These are phyloP conservation scores for Scheffersomyces parashehatae DNA, from an alignment of 1,139 yeast species.

Conservation along the genomic window DNA sequence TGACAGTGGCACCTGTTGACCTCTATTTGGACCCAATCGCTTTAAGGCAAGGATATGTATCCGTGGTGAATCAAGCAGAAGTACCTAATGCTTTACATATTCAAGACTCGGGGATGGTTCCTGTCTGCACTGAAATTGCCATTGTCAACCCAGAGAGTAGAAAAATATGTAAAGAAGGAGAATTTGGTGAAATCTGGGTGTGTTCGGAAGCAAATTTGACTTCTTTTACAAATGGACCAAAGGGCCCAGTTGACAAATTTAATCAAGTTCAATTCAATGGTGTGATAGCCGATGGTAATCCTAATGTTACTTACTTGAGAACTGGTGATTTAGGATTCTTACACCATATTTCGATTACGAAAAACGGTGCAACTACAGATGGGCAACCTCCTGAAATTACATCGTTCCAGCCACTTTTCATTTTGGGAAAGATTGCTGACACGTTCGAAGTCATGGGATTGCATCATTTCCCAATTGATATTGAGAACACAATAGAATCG, in stretches of 20 bases:
- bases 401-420: constrained; percentile 75
- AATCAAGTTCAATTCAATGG: constrained; percentile 52
- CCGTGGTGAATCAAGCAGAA: constrained; percentile 73
- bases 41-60: constrained; percentile 81
- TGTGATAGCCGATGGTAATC: constrained; percentile 60
- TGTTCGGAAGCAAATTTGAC: constrained; percentile 80
- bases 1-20: constrained; percentile 88
- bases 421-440: constrained; percentile 81
- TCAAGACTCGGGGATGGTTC: constrained; percentile 96
- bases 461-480: constrained; percentile 85
- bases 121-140: constrained; percentile 90
- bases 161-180: constrained; percentile 82
- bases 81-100: constrained; percentile 70
- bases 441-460: constrained; percentile 91
- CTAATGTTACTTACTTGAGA: constrained; percentile 65
- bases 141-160: constrained; percentile 94
- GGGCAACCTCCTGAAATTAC: constrained; percentile 41
- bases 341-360: constrained; percentile 63
- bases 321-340: constrained; percentile 95
- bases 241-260: constrained; percentile 45
- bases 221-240: constrained; percentile 60
- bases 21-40: constrained; percentile 86
- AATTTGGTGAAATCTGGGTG: constrained; percentile 97
- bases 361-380: constrained; percentile 42
- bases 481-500: constrained; percentile 73